Evolutionary conservation across 1,284 basidiomycete species (phyloP).

Genomic region (Baeospora myosura): DNA sequence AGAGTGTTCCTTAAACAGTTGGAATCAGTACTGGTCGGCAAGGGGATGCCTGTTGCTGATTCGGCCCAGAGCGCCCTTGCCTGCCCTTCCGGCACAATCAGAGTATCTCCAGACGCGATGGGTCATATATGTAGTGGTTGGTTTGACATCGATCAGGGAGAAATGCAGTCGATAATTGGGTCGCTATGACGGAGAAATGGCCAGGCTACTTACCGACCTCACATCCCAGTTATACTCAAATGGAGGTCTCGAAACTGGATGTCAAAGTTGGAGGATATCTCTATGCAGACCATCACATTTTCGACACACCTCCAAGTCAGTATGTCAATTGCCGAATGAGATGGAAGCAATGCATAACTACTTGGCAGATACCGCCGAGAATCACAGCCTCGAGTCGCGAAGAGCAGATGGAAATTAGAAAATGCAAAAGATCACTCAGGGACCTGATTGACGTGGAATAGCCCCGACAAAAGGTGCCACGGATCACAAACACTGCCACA

Average conservation of each 20-base stretch:
- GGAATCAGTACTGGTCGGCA: conserved; percentile 39
- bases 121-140: background rate
- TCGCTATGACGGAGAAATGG: background rate
- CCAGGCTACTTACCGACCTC: background rate
- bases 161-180: background rate
- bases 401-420: no score
- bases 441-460: no score
- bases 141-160: conserved; percentile 1
- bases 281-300: conserved; percentile 1
- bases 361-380: conserved; percentile 3
- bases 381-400: background rate
- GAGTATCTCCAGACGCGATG: no score
- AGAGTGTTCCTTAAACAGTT: conserved; percentile 29
- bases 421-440: no score
- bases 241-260: background rate
- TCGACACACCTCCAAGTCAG: background rate
- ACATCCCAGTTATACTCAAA: background rate
- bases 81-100: no score
- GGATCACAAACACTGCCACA: no score
- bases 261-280: background rate
- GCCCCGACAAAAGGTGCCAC: no score
- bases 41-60: conserved; percentile 33
- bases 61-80: no score
- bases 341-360: no score
- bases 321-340: no score